Base-by-base conservation (phyloP, 208 protist species). In the Acanthamoeba quina region DNA sequence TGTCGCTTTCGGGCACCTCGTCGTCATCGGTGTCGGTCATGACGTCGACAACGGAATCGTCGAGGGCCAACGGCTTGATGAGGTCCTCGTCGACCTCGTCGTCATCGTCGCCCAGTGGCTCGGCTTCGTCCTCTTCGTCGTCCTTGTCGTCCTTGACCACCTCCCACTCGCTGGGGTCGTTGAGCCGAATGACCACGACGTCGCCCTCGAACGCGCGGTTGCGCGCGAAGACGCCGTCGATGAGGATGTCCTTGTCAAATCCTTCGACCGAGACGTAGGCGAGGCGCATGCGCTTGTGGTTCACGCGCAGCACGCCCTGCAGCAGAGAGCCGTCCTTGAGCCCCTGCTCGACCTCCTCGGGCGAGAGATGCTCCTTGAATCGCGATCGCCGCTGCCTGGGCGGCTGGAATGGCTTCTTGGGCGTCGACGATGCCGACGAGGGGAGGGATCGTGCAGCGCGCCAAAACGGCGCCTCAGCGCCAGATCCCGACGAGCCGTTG, bases 131-230 rank as follows among this genome's bases (percentile, higher is more conserved):
- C 11, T 94, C 76, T 19, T 94, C 92, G 19, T 78, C 92, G 26
- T 89, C 94, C 62, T 95, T 76, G 5, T 60, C 34, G 0, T 93
- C 90, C 68, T 93, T 93, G 0, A 83, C 44, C 13, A 83, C 90
- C 62, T 93, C 90, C 90, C 70, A 83, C 56, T 93, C 56, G 37
- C 90, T 93, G 24, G 44, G 62, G 34, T 83, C 90, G 37, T 83
- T 62, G 49, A 96, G 47, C 49, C 94, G 56, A 49, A 96, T 94
- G 47, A 94, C 94, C n/a, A 97, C 96, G 21, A 95, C 80, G 76
- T 97, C 96, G 31, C 94, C 89, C 24, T 96, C 58, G 41, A 97
- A 96, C 19, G 94, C 95, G 56, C 96, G 80, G 66, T 97, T 97
- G 54, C 94, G 95, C 26, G 85, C 56, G 26, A 72, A 80, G 19